Base-by-base conservation (phyloP, 805 yeast genomes). In the Candida vaughaniae region DNA sequence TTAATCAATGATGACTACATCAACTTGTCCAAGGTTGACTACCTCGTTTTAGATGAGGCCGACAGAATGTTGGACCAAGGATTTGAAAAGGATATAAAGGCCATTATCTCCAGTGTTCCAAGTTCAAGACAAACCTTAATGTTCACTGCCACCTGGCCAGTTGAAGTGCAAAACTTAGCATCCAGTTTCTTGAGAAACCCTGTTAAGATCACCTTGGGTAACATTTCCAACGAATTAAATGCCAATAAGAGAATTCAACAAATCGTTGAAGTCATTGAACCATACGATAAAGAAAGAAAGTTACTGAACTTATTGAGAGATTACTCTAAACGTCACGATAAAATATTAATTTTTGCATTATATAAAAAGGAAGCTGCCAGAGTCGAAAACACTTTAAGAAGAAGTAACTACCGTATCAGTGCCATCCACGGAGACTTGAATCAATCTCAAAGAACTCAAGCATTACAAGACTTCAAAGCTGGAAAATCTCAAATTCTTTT, bases 111-210 rank as follows among this genome's bases (percentile, higher is more conserved):
- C 31, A 67, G 71, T 39, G 73, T 87, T 11, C 46, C 55, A 23
- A 34, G 47, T 16, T 58, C 62, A 17, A 74, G 98, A 67, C 98
- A 91, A 64, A 93, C 99, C 0, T 73, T 93, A 46, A 93, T 93
- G 98, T 93, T 93, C 66, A 91, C 99, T 7, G 99, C 99, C n/a
- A 93, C 99, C 1, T 93, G 99, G 99, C 99, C 99, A n/a, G 86
- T 85, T 52, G 95, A 91, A 66, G 98, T 93, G 23, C 82, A 98
- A 56, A 95, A 88, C 46, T 73, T 93, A 45, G 99, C 99, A 6
- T 57, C 80, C 14, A 76, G 84, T 5, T 93, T 84, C 64, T 85
- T 93, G 95, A 77, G 74, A 16, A 48, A 60, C 19, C 95, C 97
- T n/a, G 87, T 88, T 33, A 89, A 86, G 62, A 85, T 93, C 28